Percentiles rank a stretch among this genome's conserved stretches.
These are phyloP conservation scores for Umbelopsis ramanniana DNA, from an alignment of 192 early-diverging fungal species.

Conservation along the genomic window DNA sequence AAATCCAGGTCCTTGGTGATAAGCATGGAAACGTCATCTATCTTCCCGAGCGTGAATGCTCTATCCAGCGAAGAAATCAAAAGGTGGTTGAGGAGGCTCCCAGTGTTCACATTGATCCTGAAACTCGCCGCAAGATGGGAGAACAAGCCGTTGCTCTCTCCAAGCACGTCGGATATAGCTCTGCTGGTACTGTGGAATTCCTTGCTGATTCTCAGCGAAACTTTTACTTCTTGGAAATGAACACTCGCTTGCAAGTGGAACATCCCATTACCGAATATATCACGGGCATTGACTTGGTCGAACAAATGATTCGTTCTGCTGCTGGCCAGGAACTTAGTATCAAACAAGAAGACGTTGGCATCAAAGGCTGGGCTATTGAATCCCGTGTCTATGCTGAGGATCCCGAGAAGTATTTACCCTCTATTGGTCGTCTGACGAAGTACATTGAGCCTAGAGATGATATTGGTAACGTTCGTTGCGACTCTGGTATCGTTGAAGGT, in stretches of 20 bases:
- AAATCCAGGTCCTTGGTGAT: slow-evolving; percentile 76
- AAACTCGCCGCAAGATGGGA: slow-evolving; percentile 73
- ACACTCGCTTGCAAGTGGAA: slow-evolving; percentile 81
- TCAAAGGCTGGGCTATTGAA: slow-evolving; percentile 93
- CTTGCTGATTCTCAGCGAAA: slow-evolving; percentile 72
- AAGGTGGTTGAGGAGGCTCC: slow-evolving; percentile 88
- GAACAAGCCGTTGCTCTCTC: slow-evolving; percentile 78
- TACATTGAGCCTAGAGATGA: slow-evolving; percentile 79
- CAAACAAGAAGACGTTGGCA: slow-evolving; percentile 75
- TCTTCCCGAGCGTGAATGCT: slow-evolving; percentile 90
- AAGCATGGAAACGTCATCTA: slow-evolving; percentile 76
- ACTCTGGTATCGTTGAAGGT: slow-evolving; percentile 91
- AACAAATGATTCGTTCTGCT: slow-evolving; percentile 95
- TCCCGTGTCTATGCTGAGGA: slow-evolving; percentile 97
- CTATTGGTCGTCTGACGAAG: slow-evolving; percentile 82
- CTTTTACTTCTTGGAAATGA: slow-evolving; percentile 86
- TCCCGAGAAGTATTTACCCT: slow-evolving; percentile 91
- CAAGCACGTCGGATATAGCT: slow-evolving; percentile 74
- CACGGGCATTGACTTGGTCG: slow-evolving; percentile 90
- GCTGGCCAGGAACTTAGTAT: slow-evolving; percentile 74
- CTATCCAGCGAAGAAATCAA: slow-evolving; percentile 82
- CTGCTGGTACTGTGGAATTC: slow-evolving; percentile 80
- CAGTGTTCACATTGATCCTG: slow-evolving; percentile 65
- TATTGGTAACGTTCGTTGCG: slow-evolving; percentile 78
- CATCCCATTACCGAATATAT: slow-evolving; percentile 82